Percentiles rank a stretch among this genome's conserved stretches.
These are phyloP conservation scores for Boletus coccyginus DNA, from an alignment of 768 basidiomycete species.

Conservation along the genomic window DNA sequence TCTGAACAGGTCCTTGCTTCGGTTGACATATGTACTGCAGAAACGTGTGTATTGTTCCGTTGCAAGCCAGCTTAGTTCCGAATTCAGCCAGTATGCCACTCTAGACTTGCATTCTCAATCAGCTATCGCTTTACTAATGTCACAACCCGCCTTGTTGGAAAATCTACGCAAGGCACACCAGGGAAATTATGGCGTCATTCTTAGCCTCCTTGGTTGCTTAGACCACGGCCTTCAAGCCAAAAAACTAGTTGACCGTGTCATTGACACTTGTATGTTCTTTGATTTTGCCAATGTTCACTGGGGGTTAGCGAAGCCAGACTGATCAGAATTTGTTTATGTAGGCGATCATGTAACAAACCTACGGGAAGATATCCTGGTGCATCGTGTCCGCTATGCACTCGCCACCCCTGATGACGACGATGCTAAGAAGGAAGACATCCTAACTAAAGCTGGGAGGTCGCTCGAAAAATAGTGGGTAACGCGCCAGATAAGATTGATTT, in stretches of 20 bases:
- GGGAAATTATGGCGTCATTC: constrained; percentile 89
- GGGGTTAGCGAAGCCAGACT: neutral
- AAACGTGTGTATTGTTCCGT: constrained; percentile 47
- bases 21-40: constrained; percentile 81
- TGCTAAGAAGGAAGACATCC: constrained; percentile 45
- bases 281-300: neutral
- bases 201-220: constrained; percentile 89
- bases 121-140: constrained; percentile 81
- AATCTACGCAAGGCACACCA: constrained; percentile 85
- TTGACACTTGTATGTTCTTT: constrained; percentile 60
- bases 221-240: constrained; percentile 87
- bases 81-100: neutral
- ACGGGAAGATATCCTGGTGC: constrained; percentile 81
- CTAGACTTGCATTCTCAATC: constrained; percentile 73
- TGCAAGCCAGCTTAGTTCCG: neutral
- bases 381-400: constrained; percentile 84
- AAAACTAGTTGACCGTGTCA: constrained; percentile 83
- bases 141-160: constrained; percentile 77
- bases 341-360: constrained; percentile 92
- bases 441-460: constrained; percentile 69
- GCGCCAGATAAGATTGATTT: neutral
- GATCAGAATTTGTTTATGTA: constrained; percentile 29
- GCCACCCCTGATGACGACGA: constrained; percentile 69
- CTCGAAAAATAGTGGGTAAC: constrained; percentile 83
- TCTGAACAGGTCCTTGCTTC: constrained; percentile 66